Evolutionary conservation across 2,329 filamentous ascomycete genomes (phyloP), one percentile per base, ranked within the genome.

Genomic region (Alternaria viburni): DNA sequence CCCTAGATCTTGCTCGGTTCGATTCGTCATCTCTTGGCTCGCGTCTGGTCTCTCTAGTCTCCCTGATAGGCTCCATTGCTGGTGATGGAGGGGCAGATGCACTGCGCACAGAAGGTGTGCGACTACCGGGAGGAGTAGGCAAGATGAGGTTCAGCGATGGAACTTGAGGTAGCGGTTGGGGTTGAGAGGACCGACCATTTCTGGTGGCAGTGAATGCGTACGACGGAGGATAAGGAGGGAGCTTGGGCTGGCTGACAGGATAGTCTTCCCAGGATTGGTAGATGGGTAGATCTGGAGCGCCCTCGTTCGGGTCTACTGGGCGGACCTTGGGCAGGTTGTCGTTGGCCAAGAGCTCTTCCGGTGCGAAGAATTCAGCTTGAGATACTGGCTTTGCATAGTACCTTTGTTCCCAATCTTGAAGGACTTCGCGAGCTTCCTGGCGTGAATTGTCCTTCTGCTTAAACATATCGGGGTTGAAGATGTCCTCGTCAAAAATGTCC

Each of bases 111-210:
- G 76, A 77, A 10, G 79, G 79, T 23, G 79, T 81, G 61, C 77
- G 69, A 62, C 85, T 87, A 19, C 81, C 83, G 19, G 87, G 87
- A 17, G 87, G 87, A 7, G 87, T 89, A 3, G 87, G 85, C 50
- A 86, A 83, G 57, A 88, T 87, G 23, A 89, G 77, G 46, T 85
- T 86, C 15, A 89, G 79, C n/a, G 72, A 76, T 11, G 87, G 87
- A 19, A 89, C 83, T 17, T 79, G 75, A 78, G 81, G 85, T 41
- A 62, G 84, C 32, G 67, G 54, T 15, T 81, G 81, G 17, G 69
- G 64, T 8, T 52, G 57, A 11, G 64, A 59, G n/a, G 66, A 64
- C 17, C 78, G 76, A 17, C 81, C 80, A 61, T 84, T 77, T 75
- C 79, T 72, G 70, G 79, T 69, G 69, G 81, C 63, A 78, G 67